Base-by-base conservation (phyloP, 2,329 filamentous ascomycete genomes). In the Exophiala aquamarina region DNA sequence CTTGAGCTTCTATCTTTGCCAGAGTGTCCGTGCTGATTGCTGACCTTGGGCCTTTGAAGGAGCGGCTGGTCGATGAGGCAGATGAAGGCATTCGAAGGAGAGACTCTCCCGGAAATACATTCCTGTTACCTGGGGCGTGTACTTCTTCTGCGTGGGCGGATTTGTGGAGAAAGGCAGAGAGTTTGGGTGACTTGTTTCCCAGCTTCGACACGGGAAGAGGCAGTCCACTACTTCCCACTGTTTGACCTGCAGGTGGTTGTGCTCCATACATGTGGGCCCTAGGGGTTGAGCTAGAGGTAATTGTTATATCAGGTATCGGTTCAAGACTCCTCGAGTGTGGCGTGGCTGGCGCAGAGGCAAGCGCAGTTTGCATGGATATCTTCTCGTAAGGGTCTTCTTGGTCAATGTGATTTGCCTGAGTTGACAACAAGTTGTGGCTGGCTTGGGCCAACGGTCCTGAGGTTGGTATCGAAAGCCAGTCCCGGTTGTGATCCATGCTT, bases 1-100 rank as follows among this genome's bases (percentile, higher is more conserved):
- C 39, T 35, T 55, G 46, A 18, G 50, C 47, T 38, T 56, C 53
- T n/a, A 56, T 56, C 32, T 37, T 42, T 7, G 47, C 35, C 6
- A 56, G 41, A 19, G 53, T 56, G 34, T 56, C 50, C 7, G 32
- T 50, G 33, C 53, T 56, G 29, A 44, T 54, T n/a, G 42, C 44
- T 14, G 49, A 39, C 9, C 14, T 37, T 11, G 44, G 44, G 15
- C 38, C 44, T 11, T 36, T 39, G 7, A 41, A 15, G 21, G 39
- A 21, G 9, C 28, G 38, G 28, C 26, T 31, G 29, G 36, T 18
- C 4, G 32, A 35, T 31, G 49, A 50, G 2, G 38, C 19, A 5
- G 41, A 19, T 3, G 51, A 45, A 45, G 47, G 38, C 18, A 46
- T 23, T 19, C 47, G 44, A 18, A 49, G 14, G 8, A 35, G 11